Percentiles rank a stretch among this genome's conserved stretches.
Conservation (phyloP, 768 basidiomycete species). For the Lyophyllum decastes region DNA sequence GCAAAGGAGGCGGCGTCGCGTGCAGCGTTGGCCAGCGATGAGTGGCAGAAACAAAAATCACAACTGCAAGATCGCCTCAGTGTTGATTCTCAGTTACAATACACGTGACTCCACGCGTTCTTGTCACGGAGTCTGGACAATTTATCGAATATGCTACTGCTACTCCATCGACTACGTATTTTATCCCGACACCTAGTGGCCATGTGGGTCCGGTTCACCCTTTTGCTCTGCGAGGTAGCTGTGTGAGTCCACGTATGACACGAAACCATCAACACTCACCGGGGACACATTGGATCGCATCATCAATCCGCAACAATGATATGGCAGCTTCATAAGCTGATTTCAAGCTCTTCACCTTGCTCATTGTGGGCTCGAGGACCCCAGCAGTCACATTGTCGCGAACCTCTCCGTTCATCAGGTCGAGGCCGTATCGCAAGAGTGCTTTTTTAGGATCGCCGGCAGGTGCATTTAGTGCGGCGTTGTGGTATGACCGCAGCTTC, state of each 20-base stretch:
- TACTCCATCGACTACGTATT: not conserved
- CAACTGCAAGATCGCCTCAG: conserved; percentile 12
- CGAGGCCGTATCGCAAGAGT: conserved; percentile 90
- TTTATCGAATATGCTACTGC: not conserved
- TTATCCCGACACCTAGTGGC: conserved; percentile 48
- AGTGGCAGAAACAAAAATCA: conserved; percentile 17
- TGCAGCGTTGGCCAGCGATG: conserved; percentile 6
- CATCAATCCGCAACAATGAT: conserved; percentile 91
- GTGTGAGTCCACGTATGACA: conserved; percentile 5
- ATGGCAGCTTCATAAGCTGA: conserved; percentile 97
- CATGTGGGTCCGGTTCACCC: conserved; percentile 72
- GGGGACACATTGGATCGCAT: conserved; percentile 89
- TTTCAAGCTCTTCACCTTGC: conserved; percentile 96
- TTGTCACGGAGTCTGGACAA: not conserved
- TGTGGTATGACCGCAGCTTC: conserved; percentile 95
- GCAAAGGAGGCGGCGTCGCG: conserved; percentile 8
- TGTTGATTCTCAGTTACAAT: conserved; percentile 19
- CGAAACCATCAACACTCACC: conserved; percentile 48
- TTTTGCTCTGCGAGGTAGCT: conserved; percentile 56
- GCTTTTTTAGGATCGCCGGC: conserved; percentile 89
- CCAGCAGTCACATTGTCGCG: conserved; percentile 94
- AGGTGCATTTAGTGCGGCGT: conserved; percentile 92
- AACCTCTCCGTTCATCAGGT: conserved; percentile 92
- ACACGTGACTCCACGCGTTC: conserved; percentile 27
- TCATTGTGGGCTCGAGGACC: conserved; percentile 93